Percentiles rank a stretch among this genome's conserved stretches.
Conservation (phyloP, 2,329 filamentous ascomycete species). For the Clonostachys solani region DNA sequence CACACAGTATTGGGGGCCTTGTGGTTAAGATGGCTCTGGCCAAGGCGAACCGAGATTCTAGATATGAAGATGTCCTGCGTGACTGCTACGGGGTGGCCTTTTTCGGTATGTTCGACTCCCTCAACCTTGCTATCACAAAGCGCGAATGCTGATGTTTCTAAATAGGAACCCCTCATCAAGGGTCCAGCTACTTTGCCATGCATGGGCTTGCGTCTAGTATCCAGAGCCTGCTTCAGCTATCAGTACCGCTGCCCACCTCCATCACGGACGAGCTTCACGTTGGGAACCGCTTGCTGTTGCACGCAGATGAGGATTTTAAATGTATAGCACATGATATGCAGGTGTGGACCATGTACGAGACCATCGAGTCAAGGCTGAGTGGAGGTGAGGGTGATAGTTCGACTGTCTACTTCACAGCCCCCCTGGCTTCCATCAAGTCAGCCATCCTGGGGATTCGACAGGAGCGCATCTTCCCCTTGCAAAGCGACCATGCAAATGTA, state of each 20-base stretch:
- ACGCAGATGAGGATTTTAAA: slow-evolving; percentile 50
- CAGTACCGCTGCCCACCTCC: slow-evolving; percentile 42
- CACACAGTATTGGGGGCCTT: slow-evolving; percentile 56
- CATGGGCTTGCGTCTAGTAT: slow-evolving; percentile 50
- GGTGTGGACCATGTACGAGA: slow-evolving; percentile 62
- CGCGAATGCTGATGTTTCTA: background rate
- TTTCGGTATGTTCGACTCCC: slow-evolving; percentile 37
- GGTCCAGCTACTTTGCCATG: slow-evolving; percentile 59
- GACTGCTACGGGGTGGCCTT: slow-evolving; percentile 59
- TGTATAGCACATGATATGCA: slow-evolving; percentile 52
- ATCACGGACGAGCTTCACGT: slow-evolving; percentile 47
- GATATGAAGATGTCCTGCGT: slow-evolving; percentile 39
- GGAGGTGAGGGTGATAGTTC: slow-evolving; percentile 27
- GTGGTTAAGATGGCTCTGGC: slow-evolving; percentile 54
- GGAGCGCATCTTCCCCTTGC: slow-evolving; percentile 46
- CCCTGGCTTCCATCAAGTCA: slow-evolving; percentile 54
- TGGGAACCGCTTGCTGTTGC: slow-evolving; percentile 41
- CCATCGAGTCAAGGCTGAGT: slow-evolving; percentile 52
- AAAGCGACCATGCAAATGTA: slow-evolving; percentile 50
- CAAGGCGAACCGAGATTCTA: slow-evolving; percentile 31
- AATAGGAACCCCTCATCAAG: slow-evolving; percentile 55
- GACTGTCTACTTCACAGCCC: slow-evolving; percentile 51
- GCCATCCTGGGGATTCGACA: slow-evolving; percentile 44
- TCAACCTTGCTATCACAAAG: background rate
- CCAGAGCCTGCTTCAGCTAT: slow-evolving; percentile 43